A percentile compares a stretch with the other conserved stretches of the same genome.
These are phyloP conservation scores for thale cress (Arabidopsis thaliana) DNA, from an alignment of 345 rosid species.

Conservation along the genomic window TAIR10.1 NC_003071.7:9168001-9168500, in stretches of 20 bases:
- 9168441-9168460: no score
- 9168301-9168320: constrained; percentile 14
- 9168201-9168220: constrained; percentile 42
- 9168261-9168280: constrained; percentile 17
- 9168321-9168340: constrained; percentile 1
- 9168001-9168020: constrained; percentile 97
- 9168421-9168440: not conserved
- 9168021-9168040: constrained; percentile 91
- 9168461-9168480: not conserved
- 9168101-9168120: constrained; percentile 71
- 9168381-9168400: constrained; percentile 27
- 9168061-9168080: constrained; percentile 97
- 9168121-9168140: constrained; percentile 65
- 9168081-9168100: constrained; percentile 92
- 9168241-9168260: not conserved
- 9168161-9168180: constrained; percentile 26
- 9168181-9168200: constrained; percentile 37
- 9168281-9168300: constrained; percentile 17
- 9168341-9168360: not conserved
- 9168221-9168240: not conserved
- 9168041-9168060: constrained; percentile 99
- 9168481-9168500: not conserved
- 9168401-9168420: not conserved
- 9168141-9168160: constrained; percentile 25
- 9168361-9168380: constrained; percentile 11